Evolutionary conservation across 345 rosid species (phyloP).

Genomic region (Acer negundo): DNA sequence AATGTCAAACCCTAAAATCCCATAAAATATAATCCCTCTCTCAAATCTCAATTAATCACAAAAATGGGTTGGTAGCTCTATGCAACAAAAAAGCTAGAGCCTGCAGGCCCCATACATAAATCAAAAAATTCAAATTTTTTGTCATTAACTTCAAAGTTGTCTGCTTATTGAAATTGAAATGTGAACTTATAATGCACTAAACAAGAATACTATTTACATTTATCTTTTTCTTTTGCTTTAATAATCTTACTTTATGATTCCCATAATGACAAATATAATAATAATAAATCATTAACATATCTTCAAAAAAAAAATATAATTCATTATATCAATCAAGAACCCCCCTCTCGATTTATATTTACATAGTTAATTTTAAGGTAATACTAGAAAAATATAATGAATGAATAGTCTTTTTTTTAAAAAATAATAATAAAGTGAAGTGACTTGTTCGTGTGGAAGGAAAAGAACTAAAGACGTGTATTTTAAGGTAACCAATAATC

Average conservation of each 20-base stretch:
- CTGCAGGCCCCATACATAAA: background rate
- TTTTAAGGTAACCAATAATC: conserved; percentile 19
- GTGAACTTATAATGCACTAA: background rate
- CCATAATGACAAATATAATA: conserved; percentile 5
- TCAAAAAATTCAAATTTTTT: no score
- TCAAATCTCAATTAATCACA: background rate
- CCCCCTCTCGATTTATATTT: no score
- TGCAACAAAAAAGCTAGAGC: background rate
- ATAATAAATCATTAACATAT: background rate
- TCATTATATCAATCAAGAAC: background rate
- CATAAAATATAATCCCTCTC: background rate
- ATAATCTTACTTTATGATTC: background rate
- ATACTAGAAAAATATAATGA: no score
- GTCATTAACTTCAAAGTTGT: no score
- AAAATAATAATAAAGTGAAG: background rate
- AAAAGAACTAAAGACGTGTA: conserved; percentile 2
- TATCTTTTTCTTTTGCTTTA: background rate
- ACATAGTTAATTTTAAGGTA: background rate
- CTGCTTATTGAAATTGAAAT: no score
- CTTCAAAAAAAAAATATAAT: background rate
- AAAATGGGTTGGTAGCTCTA: conserved; percentile 18
- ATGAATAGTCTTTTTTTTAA: no score
- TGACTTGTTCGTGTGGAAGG: conserved; percentile 15
- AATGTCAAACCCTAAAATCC: background rate
- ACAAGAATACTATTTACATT: background rate